phyloP scores from a whole-genome alignment of 1,284 basidiomycete genomes.

The Tremellales sp. region DNA sequence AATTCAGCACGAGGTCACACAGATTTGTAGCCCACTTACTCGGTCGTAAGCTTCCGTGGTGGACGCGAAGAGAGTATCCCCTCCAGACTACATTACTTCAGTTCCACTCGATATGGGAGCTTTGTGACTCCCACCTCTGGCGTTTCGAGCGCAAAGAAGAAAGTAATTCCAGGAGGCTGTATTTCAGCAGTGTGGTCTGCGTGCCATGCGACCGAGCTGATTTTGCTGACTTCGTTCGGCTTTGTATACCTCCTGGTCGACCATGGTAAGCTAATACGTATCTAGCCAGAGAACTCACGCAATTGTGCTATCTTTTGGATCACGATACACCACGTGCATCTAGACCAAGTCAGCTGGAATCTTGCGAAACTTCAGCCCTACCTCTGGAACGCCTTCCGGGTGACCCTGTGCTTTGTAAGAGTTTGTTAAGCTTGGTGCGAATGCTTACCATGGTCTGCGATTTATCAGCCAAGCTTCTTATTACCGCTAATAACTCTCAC shows the following conservation, averaged over 20 bases:
- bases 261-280: not conserved
- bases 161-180: conserved; percentile 19
- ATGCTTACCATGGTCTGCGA: conserved; percentile 13
- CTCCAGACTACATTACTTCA: conserved; percentile 45
- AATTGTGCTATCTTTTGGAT: conserved; percentile 28
- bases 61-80: conserved; percentile 61
- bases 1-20: not conserved
- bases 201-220: conserved; percentile 16
- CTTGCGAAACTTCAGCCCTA: not conserved
- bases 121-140: conserved; percentile 5
- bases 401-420: conserved; percentile 51
- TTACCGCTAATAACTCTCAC: conserved; percentile 3
- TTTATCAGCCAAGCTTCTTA: not conserved
- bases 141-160: conserved; percentile 16
- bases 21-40: conserved; percentile 1
- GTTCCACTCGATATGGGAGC: not conserved
- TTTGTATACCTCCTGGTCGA: conserved; percentile 10
- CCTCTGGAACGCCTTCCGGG: conserved; percentile 55
- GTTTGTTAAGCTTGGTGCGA: not conserved
- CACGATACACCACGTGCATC: conserved; percentile 49
- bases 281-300: conserved; percentile 1
- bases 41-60: conserved; percentile 61
- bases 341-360: not conserved
- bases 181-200: conserved; percentile 14
- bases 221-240: conserved; percentile 10